These are phyloP conservation scores for Solanum chilense DNA, from an alignment of 257 asterid species.

Conservation along the genomic window DNA sequence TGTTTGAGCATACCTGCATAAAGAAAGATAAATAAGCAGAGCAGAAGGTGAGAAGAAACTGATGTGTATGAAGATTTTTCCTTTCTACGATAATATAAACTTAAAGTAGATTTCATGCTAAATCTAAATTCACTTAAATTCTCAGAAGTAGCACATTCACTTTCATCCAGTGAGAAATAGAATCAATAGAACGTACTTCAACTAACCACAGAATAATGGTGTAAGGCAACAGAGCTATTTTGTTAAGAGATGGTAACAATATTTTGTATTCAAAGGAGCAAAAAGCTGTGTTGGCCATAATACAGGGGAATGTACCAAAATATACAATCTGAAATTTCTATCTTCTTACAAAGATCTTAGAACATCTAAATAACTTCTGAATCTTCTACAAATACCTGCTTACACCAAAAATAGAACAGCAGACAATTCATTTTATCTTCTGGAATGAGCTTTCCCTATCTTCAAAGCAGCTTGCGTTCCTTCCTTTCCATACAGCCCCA, in stretches of 20 bases:
- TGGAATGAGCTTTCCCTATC: neutral
- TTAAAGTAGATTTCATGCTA: neutral
- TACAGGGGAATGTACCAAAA: neutral
- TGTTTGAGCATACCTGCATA: conserved; percentile 43
- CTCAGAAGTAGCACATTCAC: neutral
- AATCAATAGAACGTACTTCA: neutral
- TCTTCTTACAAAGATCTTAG: neutral
- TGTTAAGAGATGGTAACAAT: neutral
- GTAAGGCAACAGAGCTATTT: neutral
- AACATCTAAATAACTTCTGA: neutral
- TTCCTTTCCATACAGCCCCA: neutral
- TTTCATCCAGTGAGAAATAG: neutral
- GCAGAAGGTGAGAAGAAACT: neutral
- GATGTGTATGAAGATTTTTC: neutral
- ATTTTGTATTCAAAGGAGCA: neutral
- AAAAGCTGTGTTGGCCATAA: neutral
- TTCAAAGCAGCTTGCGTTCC: neutral
- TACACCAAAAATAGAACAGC: neutral
- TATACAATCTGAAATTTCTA: neutral
- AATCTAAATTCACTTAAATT: neutral
- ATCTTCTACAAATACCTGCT: neutral
- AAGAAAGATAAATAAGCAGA: neutral
- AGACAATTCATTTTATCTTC: neutral
- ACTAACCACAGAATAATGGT: neutral
- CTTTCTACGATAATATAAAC: neutral